These are phyloP conservation scores for Aspergillus hiratsukae DNA, from an alignment of 2,329 filamentous ascomycete genomes.

Conservation along the genomic window DNA sequence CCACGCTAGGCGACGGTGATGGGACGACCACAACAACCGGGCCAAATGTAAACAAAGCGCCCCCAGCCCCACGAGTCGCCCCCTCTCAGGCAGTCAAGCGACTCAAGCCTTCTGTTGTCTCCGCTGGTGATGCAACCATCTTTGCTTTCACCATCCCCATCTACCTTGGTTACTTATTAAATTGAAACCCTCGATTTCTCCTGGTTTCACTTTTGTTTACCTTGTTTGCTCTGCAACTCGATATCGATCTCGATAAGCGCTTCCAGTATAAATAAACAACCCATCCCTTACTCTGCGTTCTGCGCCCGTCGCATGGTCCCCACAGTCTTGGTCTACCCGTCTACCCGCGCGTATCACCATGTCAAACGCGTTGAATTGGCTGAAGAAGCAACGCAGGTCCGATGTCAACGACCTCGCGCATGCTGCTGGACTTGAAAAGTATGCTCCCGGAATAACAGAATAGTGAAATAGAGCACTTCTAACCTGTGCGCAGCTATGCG, in stretches of 20 bases:
- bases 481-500: slow-evolving; percentile 47
- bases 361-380: slow-evolving; percentile 65
- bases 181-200: slow-evolving; percentile 10
- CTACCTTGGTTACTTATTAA: neutral
- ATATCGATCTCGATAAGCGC: neutral
- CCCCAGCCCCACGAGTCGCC: slow-evolving; percentile 9
- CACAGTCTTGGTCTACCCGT: slow-evolving; percentile 38
- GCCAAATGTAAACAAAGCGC: slow-evolving; percentile 20
- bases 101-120: slow-evolving; percentile 5
- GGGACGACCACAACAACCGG: neutral
- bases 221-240: neutral
- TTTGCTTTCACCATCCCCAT: slow-evolving; percentile 7
- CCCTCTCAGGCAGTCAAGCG: neutral
- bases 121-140: slow-evolving; percentile 1
- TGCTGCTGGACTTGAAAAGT: slow-evolving; percentile 67
- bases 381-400: slow-evolving; percentile 76
- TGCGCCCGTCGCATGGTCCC: slow-evolving; percentile 43
- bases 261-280: neutral
- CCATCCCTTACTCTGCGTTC: slow-evolving; percentile 6
- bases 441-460: slow-evolving; percentile 39
- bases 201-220: neutral
- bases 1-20: neutral
- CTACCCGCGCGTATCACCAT: slow-evolving; percentile 43
- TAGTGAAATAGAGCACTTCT: neutral
- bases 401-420: slow-evolving; percentile 73